Base-by-base conservation (phyloP, 1,284 basidiomycete genomes). In the Grifola frondosa region DNA sequence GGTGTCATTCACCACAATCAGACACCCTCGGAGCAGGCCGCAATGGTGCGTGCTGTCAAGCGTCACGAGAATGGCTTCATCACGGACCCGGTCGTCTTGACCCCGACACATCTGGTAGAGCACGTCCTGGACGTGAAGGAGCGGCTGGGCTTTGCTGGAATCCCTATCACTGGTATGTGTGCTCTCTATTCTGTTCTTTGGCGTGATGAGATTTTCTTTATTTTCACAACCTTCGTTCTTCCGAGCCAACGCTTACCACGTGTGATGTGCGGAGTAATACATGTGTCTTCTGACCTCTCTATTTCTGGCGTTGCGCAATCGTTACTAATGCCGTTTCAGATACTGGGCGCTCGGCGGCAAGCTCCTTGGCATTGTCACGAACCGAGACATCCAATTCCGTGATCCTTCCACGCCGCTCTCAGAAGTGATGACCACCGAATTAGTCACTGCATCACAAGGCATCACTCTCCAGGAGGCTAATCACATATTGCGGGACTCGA, bases 1-100 rank as follows among this genome's bases (percentile, higher is more conserved):
- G 96, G 96, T 73, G 91, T 98, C 60, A 97, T 98, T 62, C 95
- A 99, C 69, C 93, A 98, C 73, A 99, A 98, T 68, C 92, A 97
- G 68, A 66, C 90, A 6, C 63, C 94, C 2, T 81, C 83, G 50
- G 81, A 84, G 17, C 96, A 99, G 71, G 96, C 95, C 5, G 83
- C 86, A 37, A 97, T 97, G 91, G 93, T 98, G 56, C 85, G 92
- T 54, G 89, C 90, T 48, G 96, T 98, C 42, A 99, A 99, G 70
- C 90, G 95, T 62, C 92, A 92, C 66, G 94, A 97, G 70, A 98
- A 98, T 64, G 96, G 96, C 11, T 98, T 98, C 73, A 99, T 98
- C 67, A 82, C 91, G 40, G 93, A 97, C 61, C 96, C 96, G 34
- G 77, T 93, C 58, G 92, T 88, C 49, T 74, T 95, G 32, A 84